Evolutionary conservation across 2,329 filamentous ascomycete genomes (phyloP), one percentile per base, ranked within the genome.

Genomic region (Penicillium sp.): DNA sequence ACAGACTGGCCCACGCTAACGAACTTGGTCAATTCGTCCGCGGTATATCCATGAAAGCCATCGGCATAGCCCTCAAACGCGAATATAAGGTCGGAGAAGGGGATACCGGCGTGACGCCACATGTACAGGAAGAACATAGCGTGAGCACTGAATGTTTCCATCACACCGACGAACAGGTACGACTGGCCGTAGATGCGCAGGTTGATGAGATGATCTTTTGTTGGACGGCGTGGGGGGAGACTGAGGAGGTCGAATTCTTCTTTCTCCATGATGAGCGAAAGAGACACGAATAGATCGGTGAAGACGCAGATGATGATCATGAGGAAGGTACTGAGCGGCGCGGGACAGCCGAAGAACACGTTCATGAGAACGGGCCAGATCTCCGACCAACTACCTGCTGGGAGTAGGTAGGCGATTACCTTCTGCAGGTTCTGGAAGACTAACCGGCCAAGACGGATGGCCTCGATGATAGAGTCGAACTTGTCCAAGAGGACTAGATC

Each of bases 261-360:
- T 61, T 81, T 80, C 50, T 83, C 81, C 80, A 82, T 82, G 57
- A 82, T 81, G 2, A 83, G 69, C 0, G 79, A 78, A 0, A 82
- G 67, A 0, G 78, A 79, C 2, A 81, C 68, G 69, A 83, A 82
- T 0, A 82, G 69, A 62, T 82, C 81, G 13, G 80, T 83, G 57
- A 83, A 83, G 57, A 82, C 79, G 54, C 81, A 83, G 49, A 83
- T 82, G 58, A 83, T 81, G 61, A 83, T 83, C 81, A 84, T 84
- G 40, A 84, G 74, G 64, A 84, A 84, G 0, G 80, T 76, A 38
- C 74, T 78, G 0, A 84, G 64, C 0, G 80, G 80, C 0, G 81
- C 71, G 0, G 82, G 82, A 3, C 83, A 76, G 3, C 82, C 81
- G 31, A 83, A 80, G 62, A 80, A 82, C 54, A 84, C 81, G 58